These are phyloP conservation scores for Colletotrichum karsti DNA, from an alignment of 2,329 filamentous ascomycete species.

Conservation along the genomic window DNA sequence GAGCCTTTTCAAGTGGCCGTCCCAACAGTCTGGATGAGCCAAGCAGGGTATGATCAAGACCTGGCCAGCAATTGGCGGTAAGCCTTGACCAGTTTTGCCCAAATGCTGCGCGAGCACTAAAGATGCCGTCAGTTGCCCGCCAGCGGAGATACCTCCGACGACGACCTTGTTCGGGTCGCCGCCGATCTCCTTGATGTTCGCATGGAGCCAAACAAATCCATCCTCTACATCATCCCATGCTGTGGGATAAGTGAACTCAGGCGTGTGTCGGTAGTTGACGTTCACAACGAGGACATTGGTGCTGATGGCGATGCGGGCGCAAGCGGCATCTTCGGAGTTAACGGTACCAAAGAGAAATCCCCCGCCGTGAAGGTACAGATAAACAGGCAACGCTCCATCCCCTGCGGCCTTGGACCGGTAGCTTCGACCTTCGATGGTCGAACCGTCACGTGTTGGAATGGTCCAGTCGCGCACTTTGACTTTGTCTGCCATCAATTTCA, in stretches of 20 bases:
- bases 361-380: slow-evolving; percentile 62
- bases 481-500: slow-evolving; percentile 34
- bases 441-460: slow-evolving; percentile 54
- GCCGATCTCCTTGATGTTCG: slow-evolving; percentile 46
- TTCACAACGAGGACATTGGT: slow-evolving; percentile 57
- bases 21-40: slow-evolving; percentile 38
- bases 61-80: slow-evolving; percentile 54
- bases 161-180: slow-evolving; percentile 49
- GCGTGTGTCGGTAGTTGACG: slow-evolving; percentile 67
- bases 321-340: slow-evolving; percentile 60
- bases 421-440: slow-evolving; percentile 51
- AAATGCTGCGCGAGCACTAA: slow-evolving; percentile 49
- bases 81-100: slow-evolving; percentile 20
- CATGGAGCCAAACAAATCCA: slow-evolving; percentile 61
- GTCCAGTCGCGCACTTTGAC: slow-evolving; percentile 44
- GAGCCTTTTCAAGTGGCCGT: slow-evolving; percentile 43
- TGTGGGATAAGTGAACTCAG: slow-evolving; percentile 59
- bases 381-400: slow-evolving; percentile 53
- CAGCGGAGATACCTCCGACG: slow-evolving; percentile 58
- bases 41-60: slow-evolving; percentile 59
- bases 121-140: slow-evolving; percentile 50
- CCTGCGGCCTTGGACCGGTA: slow-evolving; percentile 50
- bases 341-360: slow-evolving; percentile 66
- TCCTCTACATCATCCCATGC: slow-evolving; percentile 63
- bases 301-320: slow-evolving; percentile 40